Evolutionary conservation across 2,329 filamentous ascomycete genomes (phyloP), one percentile per base, ranked within the genome.

Genomic region (Ascochyta rabiei): DNA sequence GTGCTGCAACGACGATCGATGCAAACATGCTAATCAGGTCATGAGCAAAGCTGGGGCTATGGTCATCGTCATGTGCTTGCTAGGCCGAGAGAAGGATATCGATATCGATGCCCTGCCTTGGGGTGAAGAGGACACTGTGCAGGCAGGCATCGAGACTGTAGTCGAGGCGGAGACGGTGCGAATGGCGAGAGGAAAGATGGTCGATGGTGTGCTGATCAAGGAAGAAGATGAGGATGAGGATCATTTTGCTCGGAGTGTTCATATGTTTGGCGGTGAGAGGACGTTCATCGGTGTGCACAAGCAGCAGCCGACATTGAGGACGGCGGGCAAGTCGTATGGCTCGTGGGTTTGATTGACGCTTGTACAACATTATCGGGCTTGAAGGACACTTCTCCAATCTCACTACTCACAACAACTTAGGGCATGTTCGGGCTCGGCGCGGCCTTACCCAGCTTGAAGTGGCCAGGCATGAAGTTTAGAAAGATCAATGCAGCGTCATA

Each of bases 21-120:
- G 95, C 74, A 91, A 89, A 73, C 86, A 96, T 74, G 84, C 86
- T 48, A 97, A 97, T 71, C 85, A 90, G 68, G 92, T 98, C 9
- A 95, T 97, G 89, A 95, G 90, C 69, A 98, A 97, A 75, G 90
- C 89, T 0, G 93, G 93, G 0, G 88, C 89, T 7, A 86, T 85
- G 51, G 92, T 97, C 21, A 86, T 98, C 26, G 77, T 98, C 53
- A 89, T 88, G 76, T 86, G 84, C 58, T 71, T 97, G 49, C 73
- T 97, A 47, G 88, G 88, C 18, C 81, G 86, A 72, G 85, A 91
- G 34, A 80, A 86, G 72, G 85, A 92, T 26, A 89, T 97, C 51
- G 90, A 96, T 74, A 77, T 96, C 4, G 91, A 96, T 34, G 80
- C 82, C n/a, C 75, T 98, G 69, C 93, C 93, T 0, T 95, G 92